Conservation (phyloP, 139 green algal genomes). For the Asterochloris erici region DNA sequence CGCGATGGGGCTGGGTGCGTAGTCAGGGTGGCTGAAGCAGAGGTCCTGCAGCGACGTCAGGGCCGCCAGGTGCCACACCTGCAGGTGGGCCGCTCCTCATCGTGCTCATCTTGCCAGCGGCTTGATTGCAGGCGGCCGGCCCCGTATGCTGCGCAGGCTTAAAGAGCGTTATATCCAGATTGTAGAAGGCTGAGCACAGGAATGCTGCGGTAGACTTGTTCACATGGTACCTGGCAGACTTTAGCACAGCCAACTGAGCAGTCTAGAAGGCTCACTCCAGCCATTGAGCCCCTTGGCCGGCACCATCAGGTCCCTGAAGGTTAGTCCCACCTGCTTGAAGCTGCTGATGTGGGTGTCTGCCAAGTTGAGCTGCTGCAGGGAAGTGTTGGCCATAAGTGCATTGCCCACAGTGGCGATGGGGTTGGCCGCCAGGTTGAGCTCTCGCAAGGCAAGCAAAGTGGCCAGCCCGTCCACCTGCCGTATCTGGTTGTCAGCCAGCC, state of each 20-base stretch:
- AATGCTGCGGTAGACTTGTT: no score
- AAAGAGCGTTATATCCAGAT: no score
- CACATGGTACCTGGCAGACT: no score
- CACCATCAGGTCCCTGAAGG: not conserved
- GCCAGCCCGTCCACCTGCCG: slow-evolving; percentile 43
- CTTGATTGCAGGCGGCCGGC: no score
- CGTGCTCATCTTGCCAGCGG: not conserved
- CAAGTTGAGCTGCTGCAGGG: slow-evolving; percentile 62
- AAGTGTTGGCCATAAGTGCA: slow-evolving; percentile 30
- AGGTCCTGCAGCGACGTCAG: slow-evolving; percentile 59
- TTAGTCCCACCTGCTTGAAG: slow-evolving; percentile 56
- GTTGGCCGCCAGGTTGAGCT: slow-evolving; percentile 73
- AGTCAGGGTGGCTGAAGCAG: slow-evolving; percentile 73
- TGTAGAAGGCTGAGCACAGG: no score
- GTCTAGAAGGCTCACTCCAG: not conserved
- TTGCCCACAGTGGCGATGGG: slow-evolving; percentile 49
- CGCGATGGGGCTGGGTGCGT: slow-evolving; percentile 62
- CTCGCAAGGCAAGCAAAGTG: slow-evolving; percentile 40
- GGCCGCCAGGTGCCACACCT: slow-evolving; percentile 45
- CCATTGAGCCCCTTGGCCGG: no score
- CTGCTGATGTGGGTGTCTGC: slow-evolving; percentile 61
- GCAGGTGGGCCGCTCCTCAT: not conserved
- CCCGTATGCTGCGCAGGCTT: no score
- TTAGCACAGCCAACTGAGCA: no score
- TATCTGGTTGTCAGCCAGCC: slow-evolving; percentile 74